Base-by-base conservation (phyloP, 2,329 filamentous ascomycete species). In the Botryotinia narcissicola region DNA sequence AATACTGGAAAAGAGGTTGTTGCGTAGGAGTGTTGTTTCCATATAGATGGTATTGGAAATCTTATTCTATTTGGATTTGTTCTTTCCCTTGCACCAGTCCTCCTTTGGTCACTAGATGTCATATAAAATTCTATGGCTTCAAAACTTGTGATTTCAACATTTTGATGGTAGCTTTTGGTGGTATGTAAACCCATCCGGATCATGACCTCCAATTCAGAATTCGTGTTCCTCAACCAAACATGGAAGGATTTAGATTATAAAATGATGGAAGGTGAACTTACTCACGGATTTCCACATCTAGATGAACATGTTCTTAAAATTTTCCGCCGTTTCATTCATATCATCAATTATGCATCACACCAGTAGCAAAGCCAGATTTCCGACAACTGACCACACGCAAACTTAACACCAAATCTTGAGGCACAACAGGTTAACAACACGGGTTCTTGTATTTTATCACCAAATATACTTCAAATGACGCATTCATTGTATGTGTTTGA, bases 81-180 rank as follows among this genome's bases (percentile, higher is more conserved):
- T 18, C 0, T 29, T 18, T 1, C 4, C n/a, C 3, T 57, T 32
- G 0, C 8, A 29, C 9, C 6, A 29, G 14, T 29, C n/a, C 3
- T 3, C 4, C 1, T 57, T 57, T 32, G 7, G n/a, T 54, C n/a
- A 54, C 12, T 29, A 7, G 1, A n/a, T 54, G 7, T 18, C 12
- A 18, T 18, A 18, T 3, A 18, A 29, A 54, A 1, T 18, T 54
- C 14, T 29, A 1, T 51, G 51, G 51, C 3, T 7, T 9, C 1
- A n/a, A 54, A 54, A 8, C 14, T 54, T 54, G 2, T 9, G n/a
- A 7, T 54, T 3, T 29, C 25, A 54, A 54, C 3, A 9, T 54
- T 54, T 54, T 29, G 6, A 29, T 16, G 14, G 1, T 18, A 18
- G n/a, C n/a, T 29, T 16, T n/a, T 54, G 51, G 14, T 29, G n/a